Percentiles rank a stretch among this genome's conserved stretches.
phyloP scores from a whole-genome alignment of 2,329 filamentous ascomycete genomes.

The Fusarium mangiferae region DNA sequence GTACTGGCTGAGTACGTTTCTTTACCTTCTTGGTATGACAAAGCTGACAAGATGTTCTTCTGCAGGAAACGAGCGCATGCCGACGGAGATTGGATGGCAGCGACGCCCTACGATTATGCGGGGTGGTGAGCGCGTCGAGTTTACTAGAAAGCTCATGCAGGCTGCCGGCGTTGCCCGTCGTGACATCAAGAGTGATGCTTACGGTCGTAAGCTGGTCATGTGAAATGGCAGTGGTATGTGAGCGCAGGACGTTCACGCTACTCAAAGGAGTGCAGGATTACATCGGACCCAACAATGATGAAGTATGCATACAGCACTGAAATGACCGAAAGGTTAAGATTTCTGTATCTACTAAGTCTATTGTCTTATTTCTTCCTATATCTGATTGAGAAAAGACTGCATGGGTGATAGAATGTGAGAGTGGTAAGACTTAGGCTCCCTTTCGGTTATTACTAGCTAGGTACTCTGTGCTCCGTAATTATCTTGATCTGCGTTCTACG shows the following conservation, averaged over 20 bases:
- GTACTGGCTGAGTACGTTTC: conserved; percentile 13
- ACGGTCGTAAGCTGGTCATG: neutral
- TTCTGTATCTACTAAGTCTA: too few species aligned
- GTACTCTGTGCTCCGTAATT: too few species aligned
- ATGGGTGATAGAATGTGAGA: too few species aligned
- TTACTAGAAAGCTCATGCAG: conserved; percentile 1
- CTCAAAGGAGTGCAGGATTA: neutral
- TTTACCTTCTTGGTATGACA: too few species aligned
- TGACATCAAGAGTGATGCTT: neutral
- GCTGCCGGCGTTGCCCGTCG: neutral
- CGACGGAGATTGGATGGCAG: conserved; percentile 13
- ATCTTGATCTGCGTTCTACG: too few species aligned
- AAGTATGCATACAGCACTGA: too few species aligned
- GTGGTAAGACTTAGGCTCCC: too few species aligned
- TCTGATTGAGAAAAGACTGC: too few species aligned
- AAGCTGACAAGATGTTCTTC: neutral
- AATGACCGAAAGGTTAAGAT: too few species aligned
- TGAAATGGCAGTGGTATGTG: accelerated
- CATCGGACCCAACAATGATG: too few species aligned
- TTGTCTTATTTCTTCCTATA: too few species aligned
- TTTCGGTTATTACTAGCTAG: too few species aligned
- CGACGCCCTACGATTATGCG: neutral
- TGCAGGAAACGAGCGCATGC: conserved; percentile 1
- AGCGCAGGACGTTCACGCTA: accelerated
- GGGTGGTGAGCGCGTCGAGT: neutral